Conservation (phyloP, 169 alveolate species). For the Cyclospora cayetanensis region DNA sequence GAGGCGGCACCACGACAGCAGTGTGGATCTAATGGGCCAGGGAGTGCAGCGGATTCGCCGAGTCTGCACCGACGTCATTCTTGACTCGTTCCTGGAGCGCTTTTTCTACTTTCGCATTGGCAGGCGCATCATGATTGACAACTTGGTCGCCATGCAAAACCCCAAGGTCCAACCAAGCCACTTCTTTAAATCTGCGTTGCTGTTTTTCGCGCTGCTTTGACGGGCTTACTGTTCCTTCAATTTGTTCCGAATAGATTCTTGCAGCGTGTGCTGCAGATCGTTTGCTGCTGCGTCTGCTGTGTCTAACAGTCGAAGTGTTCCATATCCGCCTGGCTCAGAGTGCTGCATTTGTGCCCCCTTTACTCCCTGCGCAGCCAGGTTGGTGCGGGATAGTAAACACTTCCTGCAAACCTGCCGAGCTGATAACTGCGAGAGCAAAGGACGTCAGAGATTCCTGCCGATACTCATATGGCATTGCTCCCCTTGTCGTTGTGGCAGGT, state of each 20-base stretch:
- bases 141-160: neutral
- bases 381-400: slow-evolving; percentile 52
- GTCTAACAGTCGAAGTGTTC: neutral
- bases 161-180: neutral
- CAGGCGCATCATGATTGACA: slow-evolving; percentile 43
- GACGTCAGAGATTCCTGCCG: slow-evolving; percentile 67
- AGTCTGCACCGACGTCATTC: slow-evolving; percentile 4
- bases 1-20: no score
- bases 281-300: neutral
- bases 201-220: neutral
- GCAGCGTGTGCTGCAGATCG: neutral
- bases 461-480: slow-evolving; percentile 58
- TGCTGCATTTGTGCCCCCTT: neutral
- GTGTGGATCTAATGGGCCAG: slow-evolving; percentile 63
- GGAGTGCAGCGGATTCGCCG: slow-evolving; percentile 44
- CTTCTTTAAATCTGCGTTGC: neutral
- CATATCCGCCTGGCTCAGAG: neutral
- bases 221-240: neutral
- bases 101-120: slow-evolving; percentile 48
- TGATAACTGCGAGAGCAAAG: neutral
- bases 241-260: neutral
- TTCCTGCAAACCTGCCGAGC: slow-evolving; percentile 52
- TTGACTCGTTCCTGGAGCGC: slow-evolving; percentile 48
- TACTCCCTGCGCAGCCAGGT: neutral
- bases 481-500: slow-evolving; percentile 58